Base-by-base conservation (phyloP, 805 yeast genomes). In the Myxozyma vanderwaltii region DNA sequence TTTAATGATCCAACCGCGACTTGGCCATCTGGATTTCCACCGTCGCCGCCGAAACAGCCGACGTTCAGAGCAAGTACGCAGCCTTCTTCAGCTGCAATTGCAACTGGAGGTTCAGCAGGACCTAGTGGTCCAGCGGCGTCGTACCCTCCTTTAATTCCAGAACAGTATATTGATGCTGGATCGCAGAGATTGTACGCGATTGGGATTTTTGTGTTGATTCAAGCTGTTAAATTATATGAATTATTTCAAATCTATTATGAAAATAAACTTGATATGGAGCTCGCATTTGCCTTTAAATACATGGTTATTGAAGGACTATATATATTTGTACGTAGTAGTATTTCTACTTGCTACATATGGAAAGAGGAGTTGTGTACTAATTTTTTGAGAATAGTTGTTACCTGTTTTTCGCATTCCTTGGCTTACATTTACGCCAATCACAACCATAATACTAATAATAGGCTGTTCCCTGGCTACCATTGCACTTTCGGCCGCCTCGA, bases 211-310 rank as follows among this genome's bases (percentile, higher is more conserved):
- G 76, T 81, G 1, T 77, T 88, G 35, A 78, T 92, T n/a, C 97
- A 91, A 72, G 82, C 89, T n/a, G 88, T 88, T 82, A 92, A 94
- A 70, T 57, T 89, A 0, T 88, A 87, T 66, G 96, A 89, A 70
- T 72, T 88, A 43, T 74, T 85, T 35, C 71, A 83, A 23, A 73
- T 88, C 58, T 84, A 85, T 66, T 77, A 81, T 26, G 80, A 77
- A 17, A 72, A 74, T 3, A 74, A 79, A 68, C 69, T 78, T 51
- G 72, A 77, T 68, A 78, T 84, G 61, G 78, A 82, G 69, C 76
- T 82, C 73, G 77, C 79, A 19, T 89, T 88, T 69, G 75, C 88
- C 21, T 68, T 86, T 63, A 89, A 90, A 70, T 91, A 89, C 70
- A 76, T 86, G 58, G 69, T 87, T 15, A 73, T 89, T 15, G 99